Evolutionary conservation across 495 filamentous ascomycete genomes (phyloP), one percentile per base, ranked within the genome.

Genomic region (Evernia prunastri): DNA sequence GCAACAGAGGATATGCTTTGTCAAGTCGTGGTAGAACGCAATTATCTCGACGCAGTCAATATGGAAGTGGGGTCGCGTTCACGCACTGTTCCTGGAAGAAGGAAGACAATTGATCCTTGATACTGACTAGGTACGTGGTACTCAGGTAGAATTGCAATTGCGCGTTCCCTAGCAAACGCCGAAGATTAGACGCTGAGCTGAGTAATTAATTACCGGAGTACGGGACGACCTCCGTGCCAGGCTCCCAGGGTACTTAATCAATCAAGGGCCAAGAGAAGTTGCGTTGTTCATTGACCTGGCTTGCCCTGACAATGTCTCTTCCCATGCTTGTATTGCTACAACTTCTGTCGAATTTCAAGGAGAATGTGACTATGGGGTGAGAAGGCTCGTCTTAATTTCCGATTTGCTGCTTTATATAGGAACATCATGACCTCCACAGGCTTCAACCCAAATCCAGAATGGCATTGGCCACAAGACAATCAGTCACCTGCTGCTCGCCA

Each of bases 381-480:
- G 23, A 31, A 59, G 13, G 2, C 37, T 20, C 33, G 1, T 8
- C 18, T 56, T 27, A 23, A 33, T 23, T 13, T 47, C 20, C n/a
- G 12, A n/a, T n/a, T n/a, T 31, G 1, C 56, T 54, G 11, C 18
- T 0, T 45, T n/a, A 9, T 29, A 12, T n/a, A 13, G 4, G 33
- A 15, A 39, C 13, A 61, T 23, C 15, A 77, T 77, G 75, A 68
- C 72, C 36, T 68, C 72, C 37, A 70, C 70, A 27, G 70, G 67
- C 56, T 76, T 70, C 59, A 56, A 70, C 51, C 57, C 70, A 17
- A 61, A 65, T 58, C 71, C 73, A 39, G 68, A 69, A 45, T 76
- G 75, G 73, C 68, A 72, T 20, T 74, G 73, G 75, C 74, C 75
- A 40, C 66, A 71, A 23, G 67, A 71, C 56, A 40, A 58, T 10